A percentile compares a stretch with the other conserved stretches of the same genome.
These are phyloP conservation scores for Globisporangium recalcitrans DNA, from an alignment of 352 stramenopile genomes.

Conservation along the genomic window DNA sequence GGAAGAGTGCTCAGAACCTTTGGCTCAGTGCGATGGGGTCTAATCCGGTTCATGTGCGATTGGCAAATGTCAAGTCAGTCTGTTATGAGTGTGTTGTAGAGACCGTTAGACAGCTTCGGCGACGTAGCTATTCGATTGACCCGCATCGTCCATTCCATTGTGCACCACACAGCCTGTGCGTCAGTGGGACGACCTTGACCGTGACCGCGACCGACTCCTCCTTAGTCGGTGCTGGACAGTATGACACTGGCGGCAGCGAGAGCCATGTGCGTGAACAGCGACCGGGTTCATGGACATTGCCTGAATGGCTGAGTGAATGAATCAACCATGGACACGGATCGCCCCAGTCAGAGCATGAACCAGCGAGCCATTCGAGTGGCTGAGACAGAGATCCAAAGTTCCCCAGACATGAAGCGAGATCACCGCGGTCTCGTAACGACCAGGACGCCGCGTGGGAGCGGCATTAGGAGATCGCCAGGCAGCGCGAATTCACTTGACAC, in stretches of 20 bases:
- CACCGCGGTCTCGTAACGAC: constrained; percentile 1
- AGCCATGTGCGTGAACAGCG: not conserved
- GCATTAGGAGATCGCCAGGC: not conserved
- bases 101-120: not conserved
- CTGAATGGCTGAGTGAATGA: not conserved
- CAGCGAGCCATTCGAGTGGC: not conserved
- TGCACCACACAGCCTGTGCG: not conserved
- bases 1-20: too few relatives aligned
- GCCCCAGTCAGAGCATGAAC: not conserved
- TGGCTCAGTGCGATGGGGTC: not conserved
- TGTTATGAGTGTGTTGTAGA: too few relatives aligned
- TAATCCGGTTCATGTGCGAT: not conserved
- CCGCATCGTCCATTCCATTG: not conserved
- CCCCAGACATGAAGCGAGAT: constrained; percentile 7
- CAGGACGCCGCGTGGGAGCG: not conserved
- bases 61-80: not conserved
- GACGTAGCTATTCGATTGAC: not conserved
- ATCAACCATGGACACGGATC: not conserved
- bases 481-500: not conserved
- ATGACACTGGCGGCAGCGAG: constrained; percentile 13
- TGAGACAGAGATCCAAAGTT: not conserved
- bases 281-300: not conserved
- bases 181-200: not conserved
- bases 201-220: constrained; percentile 3
- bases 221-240: constrained; percentile 1